Percentiles rank a stretch among this genome's conserved stretches.
These are phyloP conservation scores for Flaveria floridana DNA, from an alignment of 140 eudicot species.

Conservation along the genomic window DNA sequence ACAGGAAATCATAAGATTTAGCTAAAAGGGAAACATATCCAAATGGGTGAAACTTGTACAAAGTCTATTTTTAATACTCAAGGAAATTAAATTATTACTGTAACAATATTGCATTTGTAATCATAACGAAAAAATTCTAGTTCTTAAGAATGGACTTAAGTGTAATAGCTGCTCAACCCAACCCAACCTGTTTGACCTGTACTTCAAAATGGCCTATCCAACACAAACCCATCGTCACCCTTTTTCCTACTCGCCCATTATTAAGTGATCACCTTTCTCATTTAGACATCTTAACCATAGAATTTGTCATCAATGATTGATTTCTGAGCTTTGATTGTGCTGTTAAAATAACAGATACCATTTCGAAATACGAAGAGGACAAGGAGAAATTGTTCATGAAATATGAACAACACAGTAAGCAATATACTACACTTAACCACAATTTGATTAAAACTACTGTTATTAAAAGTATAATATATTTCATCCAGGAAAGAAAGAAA, in stretches of 20 bases:
- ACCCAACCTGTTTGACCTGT: conserved; percentile 4
- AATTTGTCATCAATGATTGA: background rate
- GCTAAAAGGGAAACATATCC: background rate
- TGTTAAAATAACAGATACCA: conserved; percentile 49
- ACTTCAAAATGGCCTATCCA: background rate
- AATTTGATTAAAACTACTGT: background rate
- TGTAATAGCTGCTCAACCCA: conserved; percentile 4
- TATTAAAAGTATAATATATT: conserved; percentile 7
- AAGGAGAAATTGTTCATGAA: conserved; percentile 65
- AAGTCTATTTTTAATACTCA: background rate
- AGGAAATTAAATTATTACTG: background rate
- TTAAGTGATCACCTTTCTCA: background rate
- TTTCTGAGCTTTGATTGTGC: conserved; percentile 16
- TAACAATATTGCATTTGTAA: background rate
- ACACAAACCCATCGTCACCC: background rate
- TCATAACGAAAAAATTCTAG: background rate
- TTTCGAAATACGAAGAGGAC: conserved; percentile 84
- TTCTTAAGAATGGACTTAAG: background rate
- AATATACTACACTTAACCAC: conserved; percentile 2
- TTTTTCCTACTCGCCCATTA: background rate
- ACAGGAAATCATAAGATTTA: background rate
- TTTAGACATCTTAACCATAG: background rate
- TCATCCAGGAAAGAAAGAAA: conserved; percentile 91
- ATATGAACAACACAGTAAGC: conserved; percentile 89
- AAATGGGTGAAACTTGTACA: background rate